These are phyloP conservation scores for Eucalyptus tenuipes DNA, from an alignment of 345 rosid genomes.

Conservation along the genomic window DNA sequence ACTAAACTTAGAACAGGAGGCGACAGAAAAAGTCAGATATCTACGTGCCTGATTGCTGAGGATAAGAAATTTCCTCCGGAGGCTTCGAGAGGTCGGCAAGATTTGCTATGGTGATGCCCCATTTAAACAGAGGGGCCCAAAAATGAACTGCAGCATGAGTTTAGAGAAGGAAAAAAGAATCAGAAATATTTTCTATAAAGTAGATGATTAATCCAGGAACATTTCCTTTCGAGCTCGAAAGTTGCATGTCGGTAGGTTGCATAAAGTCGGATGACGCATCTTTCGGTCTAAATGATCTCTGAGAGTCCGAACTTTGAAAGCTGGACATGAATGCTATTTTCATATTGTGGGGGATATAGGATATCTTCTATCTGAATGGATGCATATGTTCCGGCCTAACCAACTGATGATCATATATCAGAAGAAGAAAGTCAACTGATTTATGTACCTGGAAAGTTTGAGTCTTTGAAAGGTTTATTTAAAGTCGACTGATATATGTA, in stretches of 20 bases:
- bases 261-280: neutral
- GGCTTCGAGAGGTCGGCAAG: neutral
- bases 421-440: neutral
- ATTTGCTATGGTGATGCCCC: slow-evolving; percentile 7
- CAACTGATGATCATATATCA: neutral
- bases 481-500: neutral
- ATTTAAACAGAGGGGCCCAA: slow-evolving; percentile 10
- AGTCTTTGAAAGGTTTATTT: neutral
- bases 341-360: neutral
- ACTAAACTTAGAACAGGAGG: neutral
- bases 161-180: neutral
- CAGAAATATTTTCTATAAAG: neutral
- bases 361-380: neutral
- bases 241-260: neutral
- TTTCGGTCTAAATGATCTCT: neutral
- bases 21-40: neutral
- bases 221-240: neutral
- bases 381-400: neutral
- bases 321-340: neutral
- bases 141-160: neutral
- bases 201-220: neutral
- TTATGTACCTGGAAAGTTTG: neutral
- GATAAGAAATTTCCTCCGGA: neutral
- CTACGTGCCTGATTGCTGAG: neutral
- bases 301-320: neutral